Evolutionary conservation across 2,329 filamentous ascomycete genomes (phyloP).

Genomic region (Cladosporium phlei): DNA sequence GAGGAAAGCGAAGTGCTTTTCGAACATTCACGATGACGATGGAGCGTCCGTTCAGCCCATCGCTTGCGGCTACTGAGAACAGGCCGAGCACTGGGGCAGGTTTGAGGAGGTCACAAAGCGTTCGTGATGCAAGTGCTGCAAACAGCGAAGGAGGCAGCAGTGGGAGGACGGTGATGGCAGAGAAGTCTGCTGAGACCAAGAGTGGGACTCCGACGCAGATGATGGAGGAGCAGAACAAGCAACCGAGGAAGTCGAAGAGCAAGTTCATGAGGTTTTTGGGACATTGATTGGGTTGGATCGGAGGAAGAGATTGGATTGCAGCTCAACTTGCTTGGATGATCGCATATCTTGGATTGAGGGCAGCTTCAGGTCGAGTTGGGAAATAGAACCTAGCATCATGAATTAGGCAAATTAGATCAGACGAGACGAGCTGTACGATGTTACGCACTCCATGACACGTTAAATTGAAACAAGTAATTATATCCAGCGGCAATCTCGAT

Average conservation of each 20-base stretch:
- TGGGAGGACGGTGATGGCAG: conserved; percentile 2
- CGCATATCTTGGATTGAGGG: too few species aligned
- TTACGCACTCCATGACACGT: too few species aligned
- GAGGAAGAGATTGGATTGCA: too few species aligned
- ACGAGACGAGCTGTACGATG: too few species aligned
- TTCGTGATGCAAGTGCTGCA: conserved; percentile 17
- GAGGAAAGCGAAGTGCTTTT: conserved; percentile 24
- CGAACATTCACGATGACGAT: conserved; percentile 31
- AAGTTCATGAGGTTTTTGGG: conserved; percentile 11
- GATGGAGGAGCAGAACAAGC: background rate
- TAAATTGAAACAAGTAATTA: too few species aligned
- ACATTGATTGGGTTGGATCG: conserved; percentile 4
- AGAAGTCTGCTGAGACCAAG: background rate
- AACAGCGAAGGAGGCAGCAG: conserved; percentile 1
- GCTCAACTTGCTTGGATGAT: too few species aligned
- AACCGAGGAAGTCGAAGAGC: conserved; percentile 9
- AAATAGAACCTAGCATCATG: too few species aligned
- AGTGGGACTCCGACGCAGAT: background rate
- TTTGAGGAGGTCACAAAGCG: conserved; percentile 29
- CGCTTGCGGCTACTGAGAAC: conserved; percentile 21
- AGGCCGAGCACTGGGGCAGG: conserved; percentile 15
- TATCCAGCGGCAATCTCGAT: too few species aligned
- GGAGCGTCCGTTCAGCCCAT: conserved; percentile 32
- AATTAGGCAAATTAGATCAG: too few species aligned
- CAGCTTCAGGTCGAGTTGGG: too few species aligned